These are phyloP conservation scores for Xerocomus alliaceus DNA, from an alignment of 1,284 basidiomycete species.

Conservation along the genomic window DNA sequence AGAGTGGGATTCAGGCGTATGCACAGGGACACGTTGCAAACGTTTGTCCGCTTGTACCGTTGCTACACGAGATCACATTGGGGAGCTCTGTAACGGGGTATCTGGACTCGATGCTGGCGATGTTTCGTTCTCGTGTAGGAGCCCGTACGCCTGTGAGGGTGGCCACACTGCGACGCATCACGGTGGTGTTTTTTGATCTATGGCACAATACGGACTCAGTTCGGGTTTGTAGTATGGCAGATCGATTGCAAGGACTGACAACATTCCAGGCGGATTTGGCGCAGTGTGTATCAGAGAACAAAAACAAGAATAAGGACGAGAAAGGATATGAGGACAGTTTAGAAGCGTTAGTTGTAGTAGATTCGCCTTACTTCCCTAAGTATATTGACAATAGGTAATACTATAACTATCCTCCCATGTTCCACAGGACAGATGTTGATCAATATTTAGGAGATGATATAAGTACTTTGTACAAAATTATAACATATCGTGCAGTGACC, in stretches of 20 bases:
- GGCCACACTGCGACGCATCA: conserved; percentile 8
- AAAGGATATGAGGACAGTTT: no score
- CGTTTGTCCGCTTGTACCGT: conserved; percentile 7
- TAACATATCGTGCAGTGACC: no score
- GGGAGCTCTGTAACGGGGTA: conserved; percentile 17
- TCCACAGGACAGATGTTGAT: no score
- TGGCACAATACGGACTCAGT: conserved; percentile 15
- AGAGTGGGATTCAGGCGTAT: no score
- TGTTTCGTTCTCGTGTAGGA: conserved; percentile 24
- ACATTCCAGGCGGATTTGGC: conserved; percentile 7
- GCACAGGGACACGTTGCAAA: no score
- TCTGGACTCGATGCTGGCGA: conserved; percentile 12
- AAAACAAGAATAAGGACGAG: not conserved
- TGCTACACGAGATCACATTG: conserved; percentile 22
- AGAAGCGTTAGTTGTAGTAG: conserved; percentile 10
- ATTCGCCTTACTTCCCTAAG: conserved; percentile 13
- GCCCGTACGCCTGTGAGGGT: not conserved
- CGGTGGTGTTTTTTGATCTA: conserved; percentile 20
- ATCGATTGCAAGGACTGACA: not conserved
- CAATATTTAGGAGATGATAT: no score
- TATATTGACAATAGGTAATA: conserved; percentile 12
- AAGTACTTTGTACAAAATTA: no score
- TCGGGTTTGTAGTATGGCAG: no score
- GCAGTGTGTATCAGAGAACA: not conserved
- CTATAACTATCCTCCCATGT: no score